phyloP scores from a whole-genome alignment of 2,329 filamentous ascomycete species.

The Alternaria incomplexa region DNA sequence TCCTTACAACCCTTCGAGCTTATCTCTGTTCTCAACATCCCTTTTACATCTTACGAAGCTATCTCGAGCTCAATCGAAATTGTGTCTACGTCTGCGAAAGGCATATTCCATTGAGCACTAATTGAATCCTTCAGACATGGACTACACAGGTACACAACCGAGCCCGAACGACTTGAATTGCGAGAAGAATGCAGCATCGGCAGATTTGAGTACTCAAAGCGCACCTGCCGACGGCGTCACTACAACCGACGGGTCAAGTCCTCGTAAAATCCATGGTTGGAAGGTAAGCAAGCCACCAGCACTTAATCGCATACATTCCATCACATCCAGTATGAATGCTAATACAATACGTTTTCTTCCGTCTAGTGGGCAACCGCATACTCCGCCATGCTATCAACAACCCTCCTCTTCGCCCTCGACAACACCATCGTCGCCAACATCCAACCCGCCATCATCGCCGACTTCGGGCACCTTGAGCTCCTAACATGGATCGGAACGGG shows the following conservation, averaged over 20 bases:
- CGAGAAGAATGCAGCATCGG: background rate
- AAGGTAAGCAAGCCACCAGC: background rate
- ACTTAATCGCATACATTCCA: accelerated
- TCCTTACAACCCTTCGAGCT: background rate
- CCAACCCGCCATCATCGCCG: conserved; percentile 32
- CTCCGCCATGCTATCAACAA: background rate
- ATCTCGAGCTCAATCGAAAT: background rate
- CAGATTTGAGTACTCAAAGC: background rate
- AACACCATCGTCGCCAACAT: conserved; percentile 39
- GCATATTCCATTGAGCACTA: background rate
- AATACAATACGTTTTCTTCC: background rate
- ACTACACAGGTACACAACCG: background rate
- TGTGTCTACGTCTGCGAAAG: background rate
- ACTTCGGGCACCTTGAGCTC: conserved; percentile 34
- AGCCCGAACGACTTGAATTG: background rate
- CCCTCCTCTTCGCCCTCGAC: conserved; percentile 27
- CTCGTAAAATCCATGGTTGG: background rate
- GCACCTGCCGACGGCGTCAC: background rate
- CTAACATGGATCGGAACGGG: conserved; percentile 35
- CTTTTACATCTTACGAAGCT: background rate
- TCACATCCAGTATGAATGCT: accelerated
- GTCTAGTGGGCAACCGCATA: background rate
- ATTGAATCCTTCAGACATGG: background rate
- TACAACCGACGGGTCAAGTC: background rate
- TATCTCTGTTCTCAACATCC: background rate